Conservation (phyloP, 163 green algal genomes). For the Chlamydomonas reinhardtii region DNA sequence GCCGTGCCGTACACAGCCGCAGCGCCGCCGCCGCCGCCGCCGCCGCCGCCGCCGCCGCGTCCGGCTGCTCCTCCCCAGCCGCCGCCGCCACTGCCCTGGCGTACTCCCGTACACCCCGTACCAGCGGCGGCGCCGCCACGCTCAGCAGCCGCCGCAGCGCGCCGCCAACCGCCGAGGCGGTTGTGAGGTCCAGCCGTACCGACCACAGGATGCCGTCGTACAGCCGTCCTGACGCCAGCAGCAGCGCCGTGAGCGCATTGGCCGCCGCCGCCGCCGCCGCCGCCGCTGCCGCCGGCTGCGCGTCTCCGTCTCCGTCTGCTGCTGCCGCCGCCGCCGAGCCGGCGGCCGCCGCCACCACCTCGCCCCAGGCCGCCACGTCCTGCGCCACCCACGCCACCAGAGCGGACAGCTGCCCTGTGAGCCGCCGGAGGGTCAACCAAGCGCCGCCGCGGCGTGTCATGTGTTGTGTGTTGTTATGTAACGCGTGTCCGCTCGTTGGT, state of each 20-base stretch:
- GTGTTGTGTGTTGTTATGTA: not conserved
- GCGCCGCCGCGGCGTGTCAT: too few relatives aligned
- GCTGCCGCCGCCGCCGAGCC: not conserved
- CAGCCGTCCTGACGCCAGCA: conserved; percentile 33
- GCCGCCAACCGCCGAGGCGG: conserved; percentile 5
- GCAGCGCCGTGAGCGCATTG: not conserved
- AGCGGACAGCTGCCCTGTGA: conserved; percentile 41
- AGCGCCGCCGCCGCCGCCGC: not conserved
- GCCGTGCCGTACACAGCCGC: not conserved
- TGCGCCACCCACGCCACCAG: conserved; percentile 10
- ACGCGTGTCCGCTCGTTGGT: not conserved
- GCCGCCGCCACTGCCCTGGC: not conserved
- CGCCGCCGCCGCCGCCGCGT: not conserved
- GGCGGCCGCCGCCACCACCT: not conserved
- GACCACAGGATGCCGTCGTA: conserved; percentile 22
- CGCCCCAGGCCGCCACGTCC: conserved; percentile 20
- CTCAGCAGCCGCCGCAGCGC: conserved; percentile 7
- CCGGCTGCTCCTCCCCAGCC: not conserved
- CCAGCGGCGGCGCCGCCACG: not conserved
- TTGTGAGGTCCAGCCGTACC: conserved; percentile 45
- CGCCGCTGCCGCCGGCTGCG: not conserved
- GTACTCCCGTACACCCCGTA: not conserved
- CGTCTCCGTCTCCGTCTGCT: too few relatives aligned
- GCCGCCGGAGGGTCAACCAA: too few relatives aligned
- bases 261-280: not conserved